These are phyloP conservation scores for Diaporthe destruens DNA, from an alignment of 2,329 filamentous ascomycete genomes.

Conservation along the genomic window DNA sequence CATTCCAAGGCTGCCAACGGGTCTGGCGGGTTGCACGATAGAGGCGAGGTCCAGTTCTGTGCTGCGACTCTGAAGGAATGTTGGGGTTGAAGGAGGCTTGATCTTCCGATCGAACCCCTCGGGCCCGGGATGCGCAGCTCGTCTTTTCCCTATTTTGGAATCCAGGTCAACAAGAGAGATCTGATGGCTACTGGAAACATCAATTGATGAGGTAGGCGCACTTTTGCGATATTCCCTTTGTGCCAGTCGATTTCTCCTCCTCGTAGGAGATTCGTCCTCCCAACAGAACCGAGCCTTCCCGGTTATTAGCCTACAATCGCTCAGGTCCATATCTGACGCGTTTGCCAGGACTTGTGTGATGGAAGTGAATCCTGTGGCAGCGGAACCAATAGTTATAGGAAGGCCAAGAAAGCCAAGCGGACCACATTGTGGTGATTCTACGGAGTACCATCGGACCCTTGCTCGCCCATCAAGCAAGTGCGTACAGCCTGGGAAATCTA, in stretches of 20 bases:
- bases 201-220: background rate
- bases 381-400: background rate
- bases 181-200: too few relatives aligned
- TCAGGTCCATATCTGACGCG: background rate
- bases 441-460: slow-evolving; percentile 1
- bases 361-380: background rate
- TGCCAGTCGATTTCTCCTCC: slow-evolving; percentile 23
- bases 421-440: background rate
- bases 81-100: background rate
- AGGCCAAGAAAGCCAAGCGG: too few relatives aligned
- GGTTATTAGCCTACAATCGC: background rate
- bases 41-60: background rate
- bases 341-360: background rate
- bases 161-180: background rate
- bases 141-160: slow-evolving; percentile 3
- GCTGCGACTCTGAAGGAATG: background rate
- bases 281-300: slow-evolving; percentile 6
- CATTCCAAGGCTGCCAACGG: background rate
- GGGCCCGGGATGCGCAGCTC: background rate
- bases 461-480: background rate
- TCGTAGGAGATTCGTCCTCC: slow-evolving; percentile 18
- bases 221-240: slow-evolving; percentile 20
- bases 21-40: background rate
- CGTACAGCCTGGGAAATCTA: background rate
- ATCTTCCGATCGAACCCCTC: background rate